These are phyloP conservation scores for Papiliotrema nemorosa DNA, from an alignment of 1,284 basidiomycete species.

Conservation along the genomic window DNA sequence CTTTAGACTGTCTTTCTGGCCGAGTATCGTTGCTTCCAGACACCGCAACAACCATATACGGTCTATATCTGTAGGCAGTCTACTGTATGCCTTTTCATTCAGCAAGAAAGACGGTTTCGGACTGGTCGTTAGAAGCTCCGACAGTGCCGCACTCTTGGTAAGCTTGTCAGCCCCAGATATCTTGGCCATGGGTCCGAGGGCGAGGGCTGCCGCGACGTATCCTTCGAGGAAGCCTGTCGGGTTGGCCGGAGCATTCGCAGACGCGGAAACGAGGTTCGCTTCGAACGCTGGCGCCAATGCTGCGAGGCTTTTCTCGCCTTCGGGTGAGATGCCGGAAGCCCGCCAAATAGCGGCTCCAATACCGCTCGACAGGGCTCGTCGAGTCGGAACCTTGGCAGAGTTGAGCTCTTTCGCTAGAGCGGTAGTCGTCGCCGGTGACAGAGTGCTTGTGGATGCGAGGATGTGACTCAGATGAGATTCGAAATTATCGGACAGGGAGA, in stretches of 20 bases:
- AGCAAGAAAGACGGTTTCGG: slow-evolving; percentile 78
- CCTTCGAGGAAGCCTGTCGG: slow-evolving; percentile 72
- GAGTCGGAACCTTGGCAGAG: slow-evolving; percentile 56
- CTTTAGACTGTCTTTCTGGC: slow-evolving; percentile 56
- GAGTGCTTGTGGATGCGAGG: slow-evolving; percentile 51
- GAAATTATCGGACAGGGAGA: slow-evolving; percentile 58
- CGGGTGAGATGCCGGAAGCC: slow-evolving; percentile 44
- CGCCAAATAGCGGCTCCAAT: slow-evolving; percentile 57
- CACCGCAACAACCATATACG: slow-evolving; percentile 76
- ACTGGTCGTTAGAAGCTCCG: slow-evolving; percentile 45
- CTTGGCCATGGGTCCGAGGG: slow-evolving; percentile 59
- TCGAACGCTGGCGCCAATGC: slow-evolving; percentile 63
- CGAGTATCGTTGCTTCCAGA: slow-evolving; percentile 56
- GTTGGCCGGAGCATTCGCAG: slow-evolving; percentile 56
- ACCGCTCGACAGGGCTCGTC: slow-evolving; percentile 56
- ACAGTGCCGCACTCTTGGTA: slow-evolving; percentile 37
- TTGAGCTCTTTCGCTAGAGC: slow-evolving; percentile 68
- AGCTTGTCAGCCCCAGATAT: slow-evolving; percentile 25
- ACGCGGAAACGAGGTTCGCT: slow-evolving; percentile 58
- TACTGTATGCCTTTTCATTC: slow-evolving; percentile 81
- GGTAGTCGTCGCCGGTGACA: slow-evolving; percentile 53
- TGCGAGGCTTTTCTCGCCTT: slow-evolving; percentile 54
- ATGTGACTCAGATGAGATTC: slow-evolving; percentile 59
- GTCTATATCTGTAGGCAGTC: slow-evolving; percentile 62
- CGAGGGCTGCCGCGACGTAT: slow-evolving; percentile 67